These are phyloP conservation scores for Didymella glomerata DNA, from an alignment of 2,329 filamentous ascomycete genomes.

Conservation along the genomic window DNA sequence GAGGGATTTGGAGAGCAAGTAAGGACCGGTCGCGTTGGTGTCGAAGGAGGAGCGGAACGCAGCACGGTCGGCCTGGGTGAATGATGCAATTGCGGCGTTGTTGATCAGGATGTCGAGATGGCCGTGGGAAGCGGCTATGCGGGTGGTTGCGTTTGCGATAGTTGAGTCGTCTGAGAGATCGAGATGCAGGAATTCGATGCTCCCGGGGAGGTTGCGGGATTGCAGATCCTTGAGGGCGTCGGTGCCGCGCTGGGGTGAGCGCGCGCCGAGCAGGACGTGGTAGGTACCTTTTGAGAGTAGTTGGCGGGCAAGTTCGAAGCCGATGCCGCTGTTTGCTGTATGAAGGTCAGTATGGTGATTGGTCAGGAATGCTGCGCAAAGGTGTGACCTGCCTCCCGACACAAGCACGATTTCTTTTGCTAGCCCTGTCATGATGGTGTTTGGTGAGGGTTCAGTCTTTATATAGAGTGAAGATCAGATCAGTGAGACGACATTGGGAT, in stretches of 20 bases:
- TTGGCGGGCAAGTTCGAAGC: conserved; percentile 56
- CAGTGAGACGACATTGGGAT: background rate
- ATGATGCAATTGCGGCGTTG: conserved; percentile 47
- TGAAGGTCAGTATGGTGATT: background rate
- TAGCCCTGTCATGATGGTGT: conserved; percentile 4
- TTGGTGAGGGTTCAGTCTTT: background rate
- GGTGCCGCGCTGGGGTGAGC: conserved; percentile 35
- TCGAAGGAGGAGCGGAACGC: conserved; percentile 39
- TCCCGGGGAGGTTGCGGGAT: conserved; percentile 38
- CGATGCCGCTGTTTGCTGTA: conserved; percentile 57
- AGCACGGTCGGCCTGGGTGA: conserved; percentile 31
- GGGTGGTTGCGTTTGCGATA: conserved; percentile 49
- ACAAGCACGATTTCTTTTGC: conserved; percentile 16
- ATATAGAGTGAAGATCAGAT: background rate
- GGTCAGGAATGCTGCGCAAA: too few relatives aligned
- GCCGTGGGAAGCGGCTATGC: conserved; percentile 41
- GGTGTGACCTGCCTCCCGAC: conserved; percentile 7
- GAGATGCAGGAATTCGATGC: conserved; percentile 52
- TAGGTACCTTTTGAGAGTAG: conserved; percentile 52
- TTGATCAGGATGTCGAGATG: conserved; percentile 52
- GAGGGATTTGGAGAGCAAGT: conserved; percentile 35
- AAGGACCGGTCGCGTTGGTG: conserved; percentile 42
- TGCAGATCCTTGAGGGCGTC: conserved; percentile 38
- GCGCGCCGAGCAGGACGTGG: conserved; percentile 38
- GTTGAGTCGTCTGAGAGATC: conserved; percentile 56